phyloP scores from a whole-genome alignment of 306 rosid genomes.

The Pterocarpus macrocarpus region DNA sequence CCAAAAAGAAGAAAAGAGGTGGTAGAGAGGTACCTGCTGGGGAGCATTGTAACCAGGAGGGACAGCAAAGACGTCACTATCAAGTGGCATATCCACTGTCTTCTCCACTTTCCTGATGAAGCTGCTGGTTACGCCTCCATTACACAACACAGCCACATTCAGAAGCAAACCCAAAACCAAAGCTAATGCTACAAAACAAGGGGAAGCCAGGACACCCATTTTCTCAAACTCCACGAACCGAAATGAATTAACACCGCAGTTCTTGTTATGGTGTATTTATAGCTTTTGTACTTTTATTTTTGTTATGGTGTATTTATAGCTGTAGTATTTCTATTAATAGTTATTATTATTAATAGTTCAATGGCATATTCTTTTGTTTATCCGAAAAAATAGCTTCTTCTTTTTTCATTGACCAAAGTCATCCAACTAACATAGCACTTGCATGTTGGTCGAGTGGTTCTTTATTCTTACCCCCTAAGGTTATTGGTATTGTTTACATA shows the following conservation, averaged over 20 bases:
- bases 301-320: too few species aligned
- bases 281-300: background rate
- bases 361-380: too few species aligned
- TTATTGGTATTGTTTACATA: too few species aligned
- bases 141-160: constrained; percentile 50
- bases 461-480: too few species aligned
- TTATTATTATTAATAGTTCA: too few species aligned
- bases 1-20: background rate
- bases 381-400: too few species aligned
- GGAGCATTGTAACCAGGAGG: constrained; percentile 73
- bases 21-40: constrained; percentile 56
- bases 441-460: too few species aligned
- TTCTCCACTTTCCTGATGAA: constrained; percentile 55
- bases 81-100: constrained; percentile 58
- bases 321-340: too few species aligned
- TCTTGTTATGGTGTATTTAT: background rate
- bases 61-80: constrained; percentile 60
- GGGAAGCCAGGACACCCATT: constrained; percentile 51
- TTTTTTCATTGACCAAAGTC: too few species aligned
- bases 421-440: too few species aligned
- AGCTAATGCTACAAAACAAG: constrained; percentile 22
- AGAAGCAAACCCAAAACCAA: constrained; percentile 34
- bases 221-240: constrained; percentile 43
- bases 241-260: background rate
- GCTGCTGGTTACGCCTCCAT: constrained; percentile 65